Evolutionary conservation across 2,329 filamentous ascomycete species (phyloP).

Genomic region (Fusarium azukiicola): DNA sequence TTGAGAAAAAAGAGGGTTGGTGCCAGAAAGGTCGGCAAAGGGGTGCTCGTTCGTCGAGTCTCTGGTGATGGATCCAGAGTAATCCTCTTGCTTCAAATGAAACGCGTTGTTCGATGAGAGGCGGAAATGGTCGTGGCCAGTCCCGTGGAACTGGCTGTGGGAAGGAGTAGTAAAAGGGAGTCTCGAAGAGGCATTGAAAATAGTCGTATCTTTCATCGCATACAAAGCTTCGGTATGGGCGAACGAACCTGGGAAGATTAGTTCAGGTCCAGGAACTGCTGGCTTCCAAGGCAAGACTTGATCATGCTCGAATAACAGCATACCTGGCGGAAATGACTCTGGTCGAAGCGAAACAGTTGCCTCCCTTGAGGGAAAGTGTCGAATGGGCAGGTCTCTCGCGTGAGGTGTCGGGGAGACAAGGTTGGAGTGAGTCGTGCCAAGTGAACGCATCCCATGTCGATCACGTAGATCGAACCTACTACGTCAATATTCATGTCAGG

Average conservation of each 20-base stretch:
- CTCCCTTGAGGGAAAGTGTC: constrained; percentile 52
- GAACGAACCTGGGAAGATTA: constrained; percentile 52
- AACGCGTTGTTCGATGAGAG: constrained; percentile 49
- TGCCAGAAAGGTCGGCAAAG: constrained; percentile 55
- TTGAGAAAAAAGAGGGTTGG: constrained; percentile 60
- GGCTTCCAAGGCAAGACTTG: neutral
- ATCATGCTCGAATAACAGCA: neutral
- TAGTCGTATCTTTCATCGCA: constrained; percentile 56
- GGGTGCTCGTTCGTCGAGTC: constrained; percentile 50
- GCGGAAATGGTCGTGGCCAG: constrained; percentile 55
- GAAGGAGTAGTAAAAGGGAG: constrained; percentile 52
- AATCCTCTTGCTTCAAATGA: constrained; percentile 56
- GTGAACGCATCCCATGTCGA: constrained; percentile 60
- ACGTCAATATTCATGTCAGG: constrained; percentile 26
- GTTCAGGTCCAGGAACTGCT: neutral
- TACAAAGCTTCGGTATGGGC: constrained; percentile 55
- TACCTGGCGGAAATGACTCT: constrained; percentile 44
- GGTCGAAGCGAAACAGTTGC: constrained; percentile 42
- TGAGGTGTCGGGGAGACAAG: constrained; percentile 61
- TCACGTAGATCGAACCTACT: constrained; percentile 59
- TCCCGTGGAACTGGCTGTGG: constrained; percentile 49
- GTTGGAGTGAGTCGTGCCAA: constrained; percentile 64
- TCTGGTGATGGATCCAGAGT: constrained; percentile 40
- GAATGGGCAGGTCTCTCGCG: constrained; percentile 54
- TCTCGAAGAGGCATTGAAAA: constrained; percentile 57